phyloP scores from a whole-genome alignment of 768 basidiomycete species.

The Cubamyces sp. region DNA sequence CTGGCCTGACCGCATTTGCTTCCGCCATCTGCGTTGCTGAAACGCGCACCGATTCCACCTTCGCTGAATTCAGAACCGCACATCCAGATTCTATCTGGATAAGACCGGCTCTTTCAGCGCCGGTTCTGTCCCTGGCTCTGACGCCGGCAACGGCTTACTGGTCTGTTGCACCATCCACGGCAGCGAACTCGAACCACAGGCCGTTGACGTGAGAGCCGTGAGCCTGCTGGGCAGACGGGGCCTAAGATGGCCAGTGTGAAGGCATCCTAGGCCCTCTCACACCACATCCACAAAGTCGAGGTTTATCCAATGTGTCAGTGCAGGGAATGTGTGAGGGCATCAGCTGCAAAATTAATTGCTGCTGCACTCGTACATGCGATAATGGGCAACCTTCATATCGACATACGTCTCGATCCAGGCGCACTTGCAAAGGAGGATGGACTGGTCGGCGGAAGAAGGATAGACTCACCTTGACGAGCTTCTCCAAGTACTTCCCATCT shows the following conservation, averaged over 20 bases:
- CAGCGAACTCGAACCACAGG: constrained; percentile 7
- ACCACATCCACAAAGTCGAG: neutral
- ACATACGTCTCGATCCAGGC: constrained; percentile 32
- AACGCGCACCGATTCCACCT: constrained; percentile 16
- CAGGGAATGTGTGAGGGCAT: neutral
- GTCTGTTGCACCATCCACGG: constrained; percentile 5
- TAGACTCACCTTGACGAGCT: constrained; percentile 63
- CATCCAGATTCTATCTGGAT: constrained; percentile 12
- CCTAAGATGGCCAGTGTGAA: too few species aligned
- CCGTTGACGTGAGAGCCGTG: constrained; percentile 11
- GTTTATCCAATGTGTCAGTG: neutral
- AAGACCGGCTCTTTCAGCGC: constrained; percentile 5
- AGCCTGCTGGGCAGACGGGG: neutral
- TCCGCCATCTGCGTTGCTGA: constrained; percentile 19
- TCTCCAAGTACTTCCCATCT: constrained; percentile 70
- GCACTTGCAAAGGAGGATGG: constrained; percentile 44
- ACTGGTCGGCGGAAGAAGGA: constrained; percentile 10
- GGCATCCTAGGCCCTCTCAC: neutral
- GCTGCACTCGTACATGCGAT: constrained; percentile 38
- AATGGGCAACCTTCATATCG: constrained; percentile 49
- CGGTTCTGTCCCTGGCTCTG: constrained; percentile 1
- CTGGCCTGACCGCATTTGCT: constrained; percentile 21
- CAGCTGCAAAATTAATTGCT: neutral
- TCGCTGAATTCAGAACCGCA: constrained; percentile 8
- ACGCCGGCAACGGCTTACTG: neutral